Base-by-base conservation (phyloP, 106 monocot genomes). In the Vanilla planifolia region DNA sequence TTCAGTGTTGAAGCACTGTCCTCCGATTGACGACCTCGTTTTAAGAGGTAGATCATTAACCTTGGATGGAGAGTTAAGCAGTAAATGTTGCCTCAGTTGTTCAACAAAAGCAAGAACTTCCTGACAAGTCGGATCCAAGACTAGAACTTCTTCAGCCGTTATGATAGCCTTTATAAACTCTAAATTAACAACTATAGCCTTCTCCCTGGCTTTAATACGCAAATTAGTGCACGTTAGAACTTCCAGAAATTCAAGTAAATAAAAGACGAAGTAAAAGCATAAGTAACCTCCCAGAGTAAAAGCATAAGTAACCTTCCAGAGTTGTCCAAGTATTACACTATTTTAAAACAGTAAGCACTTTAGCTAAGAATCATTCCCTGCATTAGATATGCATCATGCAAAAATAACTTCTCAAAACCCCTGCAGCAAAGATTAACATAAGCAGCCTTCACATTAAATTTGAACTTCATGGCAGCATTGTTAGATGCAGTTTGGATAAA, bases 121-220 rank as follows among this genome's bases (percentile, higher is more conserved):
- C 28, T 73, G 79, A 56, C 36, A 56, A 19, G 88, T 63, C 43
- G 98, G 98, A 62, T 99, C 88, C 32, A 92, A 71, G 11, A 92
- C 67, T 30, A 99, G 78, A 48, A 99, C 70, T 62, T 92, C 98
- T 33, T 99, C 85, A 35, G 98, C 92, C 48, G 92, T 92, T 29
- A 92, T 80, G 65, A 99, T 88, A 16, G 88, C 85, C 67, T 78
- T 92, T 39, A 99, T 77, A 37, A 85, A 84, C 51, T 92, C 98
- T 33, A 99, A 69, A 70, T 99, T 99, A 55, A 99, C 70, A 33
- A 99, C 75, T 67, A 99, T 92, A 36, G 98, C 98, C 51, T 76
- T 99, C 57, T 92, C 92, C 65, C 98, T 99, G 2, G 92, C 98
- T 99, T 78, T 13, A 73, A 34, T 8, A 62, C 39, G 16, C 14